Base-by-base conservation (phyloP, 2,329 filamentous ascomycete species). In the Pleurostoma richardsiae region DNA sequence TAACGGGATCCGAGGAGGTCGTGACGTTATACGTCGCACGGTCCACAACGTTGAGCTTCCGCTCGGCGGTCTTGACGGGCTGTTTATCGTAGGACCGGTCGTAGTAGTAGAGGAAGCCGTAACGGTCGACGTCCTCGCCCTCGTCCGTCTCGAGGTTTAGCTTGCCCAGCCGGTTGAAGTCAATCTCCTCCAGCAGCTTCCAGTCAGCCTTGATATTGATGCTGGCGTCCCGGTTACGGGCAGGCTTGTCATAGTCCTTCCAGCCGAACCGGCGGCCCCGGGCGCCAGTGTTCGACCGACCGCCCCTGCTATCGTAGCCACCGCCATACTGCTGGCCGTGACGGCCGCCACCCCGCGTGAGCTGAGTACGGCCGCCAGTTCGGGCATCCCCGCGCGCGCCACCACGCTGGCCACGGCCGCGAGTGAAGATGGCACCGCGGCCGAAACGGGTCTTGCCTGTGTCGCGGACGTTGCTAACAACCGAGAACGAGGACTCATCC, bases 201-300 rank as follows among this genome's bases (percentile, higher is more conserved):
- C 94, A 99, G 67, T 96, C 91, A 27, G 91, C 82, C 72, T 95
- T 95, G 70, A 97, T 90, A 73, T 92, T 92, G 64, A 99, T 89
- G 33, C 90, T 96, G 8, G 92, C 88, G 73, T 99, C 94, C 51
- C 94, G 88, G 72, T 95, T 96, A 62, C 94, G 86, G 68, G 92
- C 83, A 51, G 94, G 94, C 83, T 97, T 97, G 76, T 99, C 94
- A 66, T 90, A 96, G 67, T 99, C 94, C 73, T 94, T 95, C 92
- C 94, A 97, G 65, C 94, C 94, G 62, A 96, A 96, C 58, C 94
- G 84, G 56, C 94, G 86, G 44, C 89, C 84, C 54, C 87, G 76
- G 41, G 83, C 83, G 59, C 85, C 83, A 46, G 84, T 78, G 45
- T 79, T 82, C 50, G 79, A 77, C 48, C 90, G 80, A 31, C 84